A percentile compares a stretch with the other conserved stretches of the same genome.
Evolutionary conservation across 345 rosid species (phyloP).

Genomic region (Hibiscus mutabilis): DNA sequence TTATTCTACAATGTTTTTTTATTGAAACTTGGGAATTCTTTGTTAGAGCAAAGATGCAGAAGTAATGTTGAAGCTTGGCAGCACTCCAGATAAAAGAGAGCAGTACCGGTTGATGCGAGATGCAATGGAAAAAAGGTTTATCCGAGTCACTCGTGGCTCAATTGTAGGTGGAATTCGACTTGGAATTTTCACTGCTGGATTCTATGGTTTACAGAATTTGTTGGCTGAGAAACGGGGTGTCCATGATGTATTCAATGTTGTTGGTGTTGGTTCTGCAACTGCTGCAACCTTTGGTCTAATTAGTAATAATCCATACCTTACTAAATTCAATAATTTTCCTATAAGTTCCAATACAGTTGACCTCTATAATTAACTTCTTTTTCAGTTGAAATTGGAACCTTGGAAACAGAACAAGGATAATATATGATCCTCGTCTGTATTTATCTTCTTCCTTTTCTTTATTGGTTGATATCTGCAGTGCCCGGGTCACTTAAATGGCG

Average conservation of each 20-base stretch:
- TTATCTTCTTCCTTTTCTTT: not conserved
- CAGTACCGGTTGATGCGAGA: slow-evolving; percentile 84
- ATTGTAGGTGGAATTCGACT: slow-evolving; percentile 86
- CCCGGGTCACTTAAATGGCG: slow-evolving; percentile 87
- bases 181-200: slow-evolving; percentile 86
- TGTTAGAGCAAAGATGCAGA: slow-evolving; percentile 93
- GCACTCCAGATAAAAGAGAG: slow-evolving; percentile 84
- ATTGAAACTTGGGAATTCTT: not conserved
- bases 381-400: not conserved
- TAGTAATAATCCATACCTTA: slow-evolving; percentile 33
- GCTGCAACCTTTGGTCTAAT: slow-evolving; percentile 84
- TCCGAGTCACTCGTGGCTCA: slow-evolving; percentile 81
- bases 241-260: slow-evolving; percentile 74
- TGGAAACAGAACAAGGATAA: not conserved
- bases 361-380: not conserved
- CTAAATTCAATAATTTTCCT: not conserved
- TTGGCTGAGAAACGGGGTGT: slow-evolving; percentile 75
- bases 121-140: slow-evolving; percentile 91
- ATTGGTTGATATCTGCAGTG: slow-evolving; percentile 34
- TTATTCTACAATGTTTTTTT: not conserved
- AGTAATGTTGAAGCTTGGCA: slow-evolving; percentile 91
- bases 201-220: slow-evolving; percentile 65
- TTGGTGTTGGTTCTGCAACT: slow-evolving; percentile 93
- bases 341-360: not conserved
- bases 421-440: not conserved